Evolutionary conservation across 257 asterid genomes (phyloP).

Genomic region (Penstemon eatonii): DNA sequence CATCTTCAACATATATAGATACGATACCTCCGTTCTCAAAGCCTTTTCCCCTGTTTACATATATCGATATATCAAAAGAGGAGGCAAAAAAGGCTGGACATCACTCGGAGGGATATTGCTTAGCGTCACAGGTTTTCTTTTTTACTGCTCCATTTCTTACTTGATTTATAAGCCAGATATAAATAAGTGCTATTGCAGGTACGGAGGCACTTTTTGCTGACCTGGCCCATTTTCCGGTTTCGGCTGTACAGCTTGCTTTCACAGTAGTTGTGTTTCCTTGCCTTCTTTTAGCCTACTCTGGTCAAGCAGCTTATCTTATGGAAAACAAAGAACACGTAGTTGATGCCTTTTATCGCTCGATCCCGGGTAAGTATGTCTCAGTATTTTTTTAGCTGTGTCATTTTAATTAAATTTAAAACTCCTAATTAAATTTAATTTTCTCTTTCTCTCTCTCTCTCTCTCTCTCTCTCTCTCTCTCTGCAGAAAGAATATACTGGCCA

Average conservation of each 20-base stretch:
- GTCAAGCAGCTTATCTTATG: slow-evolving; percentile 97
- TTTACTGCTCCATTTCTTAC: slow-evolving; percentile 8
- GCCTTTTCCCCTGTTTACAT: slow-evolving; percentile 88
- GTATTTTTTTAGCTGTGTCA: too few species aligned
- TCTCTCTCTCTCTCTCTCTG: slow-evolving; percentile 14
- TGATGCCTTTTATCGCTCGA: slow-evolving; percentile 94
- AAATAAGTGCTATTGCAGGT: slow-evolving; percentile 52
- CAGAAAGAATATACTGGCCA: slow-evolving; percentile 92
- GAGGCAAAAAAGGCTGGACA: slow-evolving; percentile 65
- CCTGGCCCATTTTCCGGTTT: slow-evolving; percentile 87
- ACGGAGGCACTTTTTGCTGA: slow-evolving; percentile 99
- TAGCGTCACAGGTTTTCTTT: slow-evolving; percentile 79
- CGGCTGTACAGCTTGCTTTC: slow-evolving; percentile 95
- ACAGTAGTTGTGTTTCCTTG: slow-evolving; percentile 87
- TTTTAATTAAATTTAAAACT: slow-evolving; percentile 1
- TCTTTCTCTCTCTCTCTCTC: background rate
- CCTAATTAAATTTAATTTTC: slow-evolving; percentile 4
- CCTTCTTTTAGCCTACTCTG: slow-evolving; percentile 92
- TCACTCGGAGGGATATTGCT: slow-evolving; percentile 99
- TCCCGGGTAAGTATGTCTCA: slow-evolving; percentile 63
- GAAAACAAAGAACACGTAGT: slow-evolving; percentile 61
- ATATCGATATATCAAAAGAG: slow-evolving; percentile 65
- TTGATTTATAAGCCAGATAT: background rate
- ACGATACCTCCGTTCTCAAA: slow-evolving; percentile 73
- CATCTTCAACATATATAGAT: slow-evolving; percentile 71